Evolutionary conservation across 73 alveolate species (phyloP).

Genomic region (Paramecium sonneborni): DNA sequence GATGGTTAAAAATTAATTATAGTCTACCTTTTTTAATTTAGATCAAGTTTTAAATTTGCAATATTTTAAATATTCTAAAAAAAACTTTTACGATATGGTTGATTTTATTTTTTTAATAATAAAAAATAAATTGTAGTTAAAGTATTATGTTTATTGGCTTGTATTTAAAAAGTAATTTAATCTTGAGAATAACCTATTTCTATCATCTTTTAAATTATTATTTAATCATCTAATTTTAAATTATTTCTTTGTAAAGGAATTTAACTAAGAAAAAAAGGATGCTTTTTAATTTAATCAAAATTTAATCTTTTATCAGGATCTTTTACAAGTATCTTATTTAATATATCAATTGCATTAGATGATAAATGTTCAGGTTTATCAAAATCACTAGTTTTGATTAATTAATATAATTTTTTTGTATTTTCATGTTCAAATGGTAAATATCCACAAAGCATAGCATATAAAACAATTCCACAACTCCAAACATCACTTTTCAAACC

Average conservation of each 20-base stretch:
- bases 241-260: not conserved
- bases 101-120: not conserved
- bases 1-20: not conserved
- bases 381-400: constrained; percentile 25
- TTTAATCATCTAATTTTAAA: not conserved
- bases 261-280: not conserved
- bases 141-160: not conserved
- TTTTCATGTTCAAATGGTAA: constrained; percentile 75
- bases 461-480: constrained; percentile 77
- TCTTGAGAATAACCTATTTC: not conserved
- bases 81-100: not conserved
- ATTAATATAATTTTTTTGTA: constrained; percentile 51
- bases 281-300: not conserved
- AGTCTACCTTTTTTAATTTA: not conserved
- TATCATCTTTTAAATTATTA: not conserved
- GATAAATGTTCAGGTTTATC: constrained; percentile 34
- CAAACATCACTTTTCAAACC: constrained; percentile 72
- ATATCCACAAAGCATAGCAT: constrained; percentile 76
- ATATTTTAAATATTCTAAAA: not conserved
- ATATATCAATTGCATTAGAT: not conserved
- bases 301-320: constrained; percentile 36
- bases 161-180: not conserved
- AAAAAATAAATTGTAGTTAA: not conserved
- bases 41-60: not conserved
- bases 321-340: not conserved